These are phyloP conservation scores for Epichloe gansuensis DNA, from an alignment of 2,329 filamentous ascomycete species.

Conservation along the genomic window DNA sequence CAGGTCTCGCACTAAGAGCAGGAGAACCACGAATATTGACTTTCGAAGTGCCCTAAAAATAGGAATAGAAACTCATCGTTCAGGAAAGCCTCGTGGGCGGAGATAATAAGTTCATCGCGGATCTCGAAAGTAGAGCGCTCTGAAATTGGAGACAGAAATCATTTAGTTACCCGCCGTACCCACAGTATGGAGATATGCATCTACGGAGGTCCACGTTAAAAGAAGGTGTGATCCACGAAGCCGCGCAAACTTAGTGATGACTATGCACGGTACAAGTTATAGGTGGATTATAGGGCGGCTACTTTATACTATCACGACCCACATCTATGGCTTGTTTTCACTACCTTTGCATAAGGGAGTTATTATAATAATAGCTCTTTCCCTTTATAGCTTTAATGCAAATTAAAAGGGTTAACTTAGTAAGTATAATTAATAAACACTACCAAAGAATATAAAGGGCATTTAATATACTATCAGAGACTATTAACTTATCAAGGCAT, in stretches of 20 bases:
- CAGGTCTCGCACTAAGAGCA: background rate
- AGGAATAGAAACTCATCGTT: background rate
- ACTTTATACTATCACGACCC: too few relatives aligned
- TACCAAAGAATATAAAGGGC: too few relatives aligned
- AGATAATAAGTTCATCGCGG: background rate
- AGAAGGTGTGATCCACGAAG: too few relatives aligned
- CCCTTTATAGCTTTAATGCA: too few relatives aligned
- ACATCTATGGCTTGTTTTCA: too few relatives aligned
- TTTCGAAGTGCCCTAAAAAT: background rate
- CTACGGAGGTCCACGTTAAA: background rate
- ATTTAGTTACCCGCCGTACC: background rate
- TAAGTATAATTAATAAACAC: background rate
- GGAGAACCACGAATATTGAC: background rate
- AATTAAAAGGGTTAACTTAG: too few relatives aligned
- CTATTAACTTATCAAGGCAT: too few relatives aligned
- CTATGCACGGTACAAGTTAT: too few relatives aligned
- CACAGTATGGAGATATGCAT: conserved; percentile 1
- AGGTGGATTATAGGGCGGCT: too few relatives aligned
- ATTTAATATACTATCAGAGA: too few relatives aligned
- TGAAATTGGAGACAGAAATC: background rate
- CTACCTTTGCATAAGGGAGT: background rate
- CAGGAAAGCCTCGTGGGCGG: background rate
- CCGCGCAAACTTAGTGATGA: too few relatives aligned
- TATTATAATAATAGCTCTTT: too few relatives aligned
- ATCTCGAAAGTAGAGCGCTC: background rate